These are phyloP conservation scores for Chernovozyma aurita DNA, from an alignment of 1,139 yeast genomes.

Conservation along the genomic window DNA sequence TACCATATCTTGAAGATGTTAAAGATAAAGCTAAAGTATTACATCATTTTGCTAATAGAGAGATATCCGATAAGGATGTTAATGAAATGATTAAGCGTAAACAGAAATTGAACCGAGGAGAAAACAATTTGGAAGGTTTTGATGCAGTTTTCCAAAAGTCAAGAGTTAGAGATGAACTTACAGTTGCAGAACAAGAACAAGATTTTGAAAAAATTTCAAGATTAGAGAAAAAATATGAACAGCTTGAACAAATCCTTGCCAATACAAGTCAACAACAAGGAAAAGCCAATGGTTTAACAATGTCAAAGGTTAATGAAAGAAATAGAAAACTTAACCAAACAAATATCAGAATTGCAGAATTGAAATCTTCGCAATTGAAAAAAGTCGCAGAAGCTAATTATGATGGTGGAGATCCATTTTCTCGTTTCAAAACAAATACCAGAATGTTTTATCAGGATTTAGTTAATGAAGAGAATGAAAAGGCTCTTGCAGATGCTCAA, in stretches of 20 bases:
- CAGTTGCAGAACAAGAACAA: slow-evolving; percentile 68
- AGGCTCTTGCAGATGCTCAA: slow-evolving; percentile 39
- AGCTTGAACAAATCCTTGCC: slow-evolving; percentile 29
- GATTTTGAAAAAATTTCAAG: slow-evolving; percentile 48
- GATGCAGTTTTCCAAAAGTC: slow-evolving; percentile 79
- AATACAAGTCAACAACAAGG: slow-evolving; percentile 20
- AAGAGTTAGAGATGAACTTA: slow-evolving; percentile 66
- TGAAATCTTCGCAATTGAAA: slow-evolving; percentile 54
- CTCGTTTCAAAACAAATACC: slow-evolving; percentile 82
- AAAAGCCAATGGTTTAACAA: slow-evolving; percentile 25
- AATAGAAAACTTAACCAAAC: slow-evolving; percentile 79
- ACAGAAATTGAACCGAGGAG: slow-evolving; percentile 54
- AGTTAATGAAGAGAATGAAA: slow-evolving; percentile 41
- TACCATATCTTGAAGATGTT: slow-evolving; percentile 67
- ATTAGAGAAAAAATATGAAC: slow-evolving; percentile 50
- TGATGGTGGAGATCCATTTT: slow-evolving; percentile 77
- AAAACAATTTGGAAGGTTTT: slow-evolving; percentile 49
- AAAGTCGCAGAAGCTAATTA: slow-evolving; percentile 39
- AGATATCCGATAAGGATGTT: slow-evolving; percentile 71
- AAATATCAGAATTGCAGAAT: slow-evolving; percentile 76
- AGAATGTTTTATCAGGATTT: slow-evolving; percentile 67
- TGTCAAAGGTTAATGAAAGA: slow-evolving; percentile 70
- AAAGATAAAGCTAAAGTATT: slow-evolving; percentile 62
- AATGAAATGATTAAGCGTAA: slow-evolving; percentile 69
- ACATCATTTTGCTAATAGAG: slow-evolving; percentile 55